Percentiles rank a stretch among this genome's conserved stretches.
These are phyloP conservation scores for Phytophthora cryptogea DNA, from an alignment of 352 stramenopile genomes.

Conservation along the genomic window DNA sequence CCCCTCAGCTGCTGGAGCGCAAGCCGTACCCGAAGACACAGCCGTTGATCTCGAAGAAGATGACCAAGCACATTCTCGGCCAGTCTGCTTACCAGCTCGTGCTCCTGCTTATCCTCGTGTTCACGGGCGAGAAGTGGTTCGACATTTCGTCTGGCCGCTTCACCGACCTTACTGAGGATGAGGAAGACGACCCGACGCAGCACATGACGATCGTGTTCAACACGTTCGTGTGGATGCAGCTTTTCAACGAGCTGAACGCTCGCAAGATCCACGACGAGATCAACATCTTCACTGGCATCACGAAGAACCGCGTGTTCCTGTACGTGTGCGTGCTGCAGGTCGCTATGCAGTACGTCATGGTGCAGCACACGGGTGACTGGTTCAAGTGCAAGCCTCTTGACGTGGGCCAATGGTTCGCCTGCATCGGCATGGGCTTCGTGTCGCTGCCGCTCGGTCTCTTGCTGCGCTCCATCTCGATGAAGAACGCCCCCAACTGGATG, in stretches of 20 bases:
- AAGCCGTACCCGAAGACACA: conserved; percentile 90
- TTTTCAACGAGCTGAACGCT: conserved; percentile 86
- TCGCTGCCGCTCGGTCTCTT: conserved; percentile 58
- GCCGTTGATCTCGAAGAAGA: conserved; percentile 91
- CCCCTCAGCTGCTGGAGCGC: conserved; percentile 81
- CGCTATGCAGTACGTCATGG: conserved; percentile 92
- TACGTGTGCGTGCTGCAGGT: conserved; percentile 91
- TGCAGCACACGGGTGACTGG: conserved; percentile 91
- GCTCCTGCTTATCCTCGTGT: conserved; percentile 86
- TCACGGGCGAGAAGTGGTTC: conserved; percentile 65
- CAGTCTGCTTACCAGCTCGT: conserved; percentile 92
- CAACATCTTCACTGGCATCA: conserved; percentile 94
- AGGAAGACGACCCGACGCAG: conserved; percentile 58
- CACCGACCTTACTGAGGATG: conserved; percentile 53
- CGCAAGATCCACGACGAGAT: conserved; percentile 92
- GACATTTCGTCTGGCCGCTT: conserved; percentile 43
- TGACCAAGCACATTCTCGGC: conserved; percentile 94
- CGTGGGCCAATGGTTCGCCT: conserved; percentile 56
- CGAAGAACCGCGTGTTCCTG: conserved; percentile 92
- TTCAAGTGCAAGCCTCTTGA: conserved; percentile 65
- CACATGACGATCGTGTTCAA: conserved; percentile 98
- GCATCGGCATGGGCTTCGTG: conserved; percentile 53
- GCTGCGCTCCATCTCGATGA: conserved; percentile 57
- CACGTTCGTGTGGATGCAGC: conserved; percentile 95
- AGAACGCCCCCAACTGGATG: conserved; percentile 68